Evolutionary conservation across 345 rosid genomes (phyloP).

Genomic region (Citrus inodora): DNA sequence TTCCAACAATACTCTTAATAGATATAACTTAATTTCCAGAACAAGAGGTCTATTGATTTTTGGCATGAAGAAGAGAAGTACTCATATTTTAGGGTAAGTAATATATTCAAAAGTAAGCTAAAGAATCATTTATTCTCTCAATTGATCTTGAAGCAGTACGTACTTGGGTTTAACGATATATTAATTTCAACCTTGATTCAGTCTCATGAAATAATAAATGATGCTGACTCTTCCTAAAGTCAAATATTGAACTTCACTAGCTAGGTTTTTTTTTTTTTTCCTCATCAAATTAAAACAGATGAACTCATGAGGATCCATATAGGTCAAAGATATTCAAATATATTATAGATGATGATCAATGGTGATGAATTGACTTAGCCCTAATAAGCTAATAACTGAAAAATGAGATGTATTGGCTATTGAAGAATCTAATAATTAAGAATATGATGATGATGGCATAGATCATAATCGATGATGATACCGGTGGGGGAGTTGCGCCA

Average conservation of each 20-base stretch:
- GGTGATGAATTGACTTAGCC: neutral
- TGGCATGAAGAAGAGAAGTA: no score
- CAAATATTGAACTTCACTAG: neutral
- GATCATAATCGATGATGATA: neutral
- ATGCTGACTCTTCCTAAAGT: neutral
- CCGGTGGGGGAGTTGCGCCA: neutral
- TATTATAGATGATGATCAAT: neutral
- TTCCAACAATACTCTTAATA: no score
- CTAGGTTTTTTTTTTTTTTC: neutral
- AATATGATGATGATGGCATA: neutral
- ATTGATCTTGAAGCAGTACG: neutral
- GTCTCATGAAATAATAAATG: neutral
- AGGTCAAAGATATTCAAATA: no score
- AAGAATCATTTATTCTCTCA: no score
- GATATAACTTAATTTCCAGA: no score
- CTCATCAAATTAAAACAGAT: neutral
- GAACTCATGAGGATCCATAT: neutral
- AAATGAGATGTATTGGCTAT: neutral
- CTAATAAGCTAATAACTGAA: neutral
- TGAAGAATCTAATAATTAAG: neutral
- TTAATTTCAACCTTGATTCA: neutral
- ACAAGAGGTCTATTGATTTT: no score
- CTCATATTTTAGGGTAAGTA: no score
- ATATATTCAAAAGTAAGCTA: no score
- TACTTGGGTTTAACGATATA: no score